Evolutionary conservation across 345 rosid species (phyloP), one percentile per base, ranked within the genome.

Genomic region (Chamaenerion angustifolium): DNA sequence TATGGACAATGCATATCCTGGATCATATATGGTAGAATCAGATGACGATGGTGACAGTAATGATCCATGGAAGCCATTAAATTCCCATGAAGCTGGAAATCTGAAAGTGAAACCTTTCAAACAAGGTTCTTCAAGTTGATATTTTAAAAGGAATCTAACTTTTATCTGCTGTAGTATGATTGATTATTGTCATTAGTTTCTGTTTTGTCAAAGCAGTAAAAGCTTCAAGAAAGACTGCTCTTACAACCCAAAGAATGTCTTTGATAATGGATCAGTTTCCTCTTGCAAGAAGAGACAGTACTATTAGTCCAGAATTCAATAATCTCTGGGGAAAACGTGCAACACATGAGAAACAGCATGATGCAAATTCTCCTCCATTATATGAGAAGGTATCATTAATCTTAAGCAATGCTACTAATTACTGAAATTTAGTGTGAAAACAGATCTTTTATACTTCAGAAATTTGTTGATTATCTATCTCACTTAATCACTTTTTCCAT

Each of bases 21-120:
- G 68, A 49, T 66, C 83, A 48, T 62, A 74, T 62, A 42, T 57
- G 43, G 78, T 72, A 56, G 81, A 78, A 59, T 65, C 80, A 46
- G 93, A 21, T 2, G 25, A 83, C 64, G 70, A 64, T 51, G 78
- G 76, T 43, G 75, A 72, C 58, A 77, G 74, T 40, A 69, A 72
- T 53, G 90, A 92, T 72, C 98, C 90, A 10, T 92, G 98, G 96
- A 82, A 84, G 66, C 90, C 88, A 63, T 55, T 92, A 64, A 82
- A 82, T 73, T 95, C 96, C 48, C 85, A 92, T 73, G 98, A 84
- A 66, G 77, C 80, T 21, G 96, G 98, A 80, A 82, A 68, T 56
- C 66, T 87, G 69, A 88, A 80, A 82, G 78, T 82, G 65, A 87
- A 71, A 69, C 88, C 94, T 60, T 87, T 80, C 60, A 79, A 56